Evolutionary conservation across 2,329 filamentous ascomycete species (phyloP).

Genomic region (Trichothecium roseum): DNA sequence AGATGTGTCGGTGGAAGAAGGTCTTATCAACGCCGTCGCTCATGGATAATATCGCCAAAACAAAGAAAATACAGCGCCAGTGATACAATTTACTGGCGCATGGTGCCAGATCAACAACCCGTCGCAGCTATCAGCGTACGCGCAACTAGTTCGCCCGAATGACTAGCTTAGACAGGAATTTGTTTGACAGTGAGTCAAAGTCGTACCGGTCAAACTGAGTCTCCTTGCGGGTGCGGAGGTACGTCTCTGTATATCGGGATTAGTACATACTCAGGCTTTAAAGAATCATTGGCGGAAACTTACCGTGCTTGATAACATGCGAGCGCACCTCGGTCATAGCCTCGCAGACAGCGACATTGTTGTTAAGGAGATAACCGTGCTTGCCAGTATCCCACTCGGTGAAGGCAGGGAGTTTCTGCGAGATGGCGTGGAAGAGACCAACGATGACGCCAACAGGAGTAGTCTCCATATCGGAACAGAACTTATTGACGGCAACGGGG

Average conservation of each 20-base stretch:
- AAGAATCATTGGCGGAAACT: constrained; percentile 23
- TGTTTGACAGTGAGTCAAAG: constrained; percentile 93
- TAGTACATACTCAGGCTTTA: not conserved
- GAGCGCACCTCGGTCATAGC: constrained; percentile 92
- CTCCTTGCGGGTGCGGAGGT: constrained; percentile 69
- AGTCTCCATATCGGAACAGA: constrained; percentile 94
- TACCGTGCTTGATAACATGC: constrained; percentile 90
- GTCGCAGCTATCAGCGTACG: too few relatives aligned
- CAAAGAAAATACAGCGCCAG: too few relatives aligned
- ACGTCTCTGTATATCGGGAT: constrained; percentile 53
- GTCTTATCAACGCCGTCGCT: constrained; percentile 4
- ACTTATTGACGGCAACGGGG: constrained; percentile 75
- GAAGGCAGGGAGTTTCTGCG: constrained; percentile 86
- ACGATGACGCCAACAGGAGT: constrained; percentile 94
- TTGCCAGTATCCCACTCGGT: constrained; percentile 89
- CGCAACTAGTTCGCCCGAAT: constrained; percentile 73
- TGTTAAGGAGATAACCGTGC: constrained; percentile 83
- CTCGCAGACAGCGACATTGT: constrained; percentile 85
- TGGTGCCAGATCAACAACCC: too few relatives aligned
- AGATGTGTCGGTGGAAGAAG: not conserved
- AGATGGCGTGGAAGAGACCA: constrained; percentile 94
- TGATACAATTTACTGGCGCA: too few relatives aligned
- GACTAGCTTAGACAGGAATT: constrained; percentile 92
- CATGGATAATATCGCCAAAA: not conserved
- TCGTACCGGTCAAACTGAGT: constrained; percentile 82